Evolutionary conservation across 179 eudicot species (phyloP), one percentile per base, ranked within the genome.

Genomic region (Nepenthes alata): DNA sequence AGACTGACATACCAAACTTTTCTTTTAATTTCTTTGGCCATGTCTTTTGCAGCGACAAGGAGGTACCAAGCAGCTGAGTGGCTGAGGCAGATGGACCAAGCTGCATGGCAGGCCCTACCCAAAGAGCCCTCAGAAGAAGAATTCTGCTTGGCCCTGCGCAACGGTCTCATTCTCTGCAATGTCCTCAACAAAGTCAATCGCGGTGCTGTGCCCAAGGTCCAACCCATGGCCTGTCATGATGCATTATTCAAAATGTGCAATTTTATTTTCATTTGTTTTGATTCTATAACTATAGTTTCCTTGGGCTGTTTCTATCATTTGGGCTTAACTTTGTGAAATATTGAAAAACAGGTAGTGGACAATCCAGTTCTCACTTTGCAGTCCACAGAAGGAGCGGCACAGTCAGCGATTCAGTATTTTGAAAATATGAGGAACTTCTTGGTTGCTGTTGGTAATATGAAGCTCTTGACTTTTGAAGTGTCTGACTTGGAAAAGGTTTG

Each of bases 381-480:
- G 70, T 76, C 82, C 0, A 63, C 76, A 11, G 98, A 89, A 55
- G 96, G 87, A 58, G 93, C 93, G 14, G 98, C 98, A 0, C 98
- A 91, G 48, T 89, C 95, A 61, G 98, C 95, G 10, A 89, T 91
- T 75, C 98, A 91, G 76, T 91, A 91, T 71, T 91, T 91, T 36
- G 98, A 91, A 81, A 91, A 91, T 76, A 86, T 80, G 86, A 75
- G 98, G 85, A 91, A 91, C 70, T 91, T 91, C 75, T 79, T 91
- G 16, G 77, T 89, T 35, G 95, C 96, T 14, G 89, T 91, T 66
- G 93, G 80, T 58, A 70, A 84, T 54, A 81, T 91, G 93, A 84
- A 89, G 77, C 93, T 91, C 66, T 66, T 91, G 56, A 91, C 98
- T 8, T 91, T 91, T 58, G 96, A 85, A 72, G 96, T 89, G 9